A percentile compares a stretch with the other conserved stretches of the same genome.
phyloP scores from a whole-genome alignment of 345 rosid genomes.

The Raphanus raphanistrum region DNA sequence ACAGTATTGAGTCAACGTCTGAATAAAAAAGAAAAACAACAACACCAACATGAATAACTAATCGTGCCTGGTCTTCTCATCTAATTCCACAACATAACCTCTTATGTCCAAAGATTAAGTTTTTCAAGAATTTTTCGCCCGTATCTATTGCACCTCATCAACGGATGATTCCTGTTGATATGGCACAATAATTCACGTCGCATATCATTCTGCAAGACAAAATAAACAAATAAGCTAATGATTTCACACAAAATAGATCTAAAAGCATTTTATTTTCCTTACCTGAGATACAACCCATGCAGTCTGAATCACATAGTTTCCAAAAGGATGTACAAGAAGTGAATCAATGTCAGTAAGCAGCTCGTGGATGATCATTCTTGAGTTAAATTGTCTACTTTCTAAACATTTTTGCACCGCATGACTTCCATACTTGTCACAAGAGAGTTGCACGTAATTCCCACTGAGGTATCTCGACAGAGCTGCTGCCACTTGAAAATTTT shows the following conservation, averaged over 20 bases:
- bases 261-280: not conserved
- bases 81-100: not conserved
- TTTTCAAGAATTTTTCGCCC: conserved; percentile 55
- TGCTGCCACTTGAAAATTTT: conserved; percentile 32
- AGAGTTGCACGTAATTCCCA: conserved; percentile 48
- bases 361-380: conserved; percentile 48
- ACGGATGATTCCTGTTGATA: conserved; percentile 32
- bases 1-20: not conserved
- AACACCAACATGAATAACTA: not conserved
- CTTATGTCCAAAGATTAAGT: conserved; percentile 9
- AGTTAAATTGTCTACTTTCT: conserved; percentile 30
- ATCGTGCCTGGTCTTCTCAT: not conserved
- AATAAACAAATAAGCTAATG: not conserved
- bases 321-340: conserved; percentile 56
- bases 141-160: conserved; percentile 53
- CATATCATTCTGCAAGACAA: conserved; percentile 2
- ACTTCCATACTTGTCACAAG: conserved; percentile 68
- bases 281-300: conserved; percentile 61
- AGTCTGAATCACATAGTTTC: conserved; percentile 64
- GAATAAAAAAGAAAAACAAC: not conserved
- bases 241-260: not conserved
- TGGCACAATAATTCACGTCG: conserved; percentile 2
- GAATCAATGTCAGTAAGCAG: conserved; percentile 40
- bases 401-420: conserved; percentile 71
- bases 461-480: conserved; percentile 47